Conservation (phyloP, 2,329 filamentous ascomycete species). For the Stagonosporopsis tanaceti region DNA sequence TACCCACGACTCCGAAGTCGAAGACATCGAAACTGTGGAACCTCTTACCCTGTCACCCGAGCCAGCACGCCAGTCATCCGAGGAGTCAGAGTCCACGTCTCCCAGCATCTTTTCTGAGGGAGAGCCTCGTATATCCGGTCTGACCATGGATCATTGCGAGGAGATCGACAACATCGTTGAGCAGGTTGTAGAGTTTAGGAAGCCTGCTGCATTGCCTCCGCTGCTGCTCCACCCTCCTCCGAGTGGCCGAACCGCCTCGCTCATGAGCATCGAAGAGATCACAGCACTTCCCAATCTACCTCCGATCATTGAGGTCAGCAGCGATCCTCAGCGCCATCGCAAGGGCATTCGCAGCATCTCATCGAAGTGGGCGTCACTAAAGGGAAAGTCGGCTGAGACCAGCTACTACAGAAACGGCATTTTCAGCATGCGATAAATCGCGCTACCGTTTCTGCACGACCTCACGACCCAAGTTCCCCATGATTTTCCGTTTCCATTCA, state of each 20-base stretch:
- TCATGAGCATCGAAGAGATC: conserved; percentile 22
- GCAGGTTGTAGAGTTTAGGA: conserved; percentile 34
- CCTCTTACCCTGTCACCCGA: conserved; percentile 7
- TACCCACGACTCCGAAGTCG: conserved; percentile 11
- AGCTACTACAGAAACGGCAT: conserved; percentile 12
- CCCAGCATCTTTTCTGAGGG: conserved; percentile 20
- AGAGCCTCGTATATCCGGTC: conserved; percentile 2
- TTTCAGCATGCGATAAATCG: conserved; percentile 14
- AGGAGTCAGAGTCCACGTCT: conserved; percentile 3
- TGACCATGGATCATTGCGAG: conserved; percentile 4
- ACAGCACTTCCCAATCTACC: conserved; percentile 26
- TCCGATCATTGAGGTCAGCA: background rate
- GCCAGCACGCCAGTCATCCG: conserved; percentile 21
- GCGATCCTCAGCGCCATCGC: conserved; percentile 21
- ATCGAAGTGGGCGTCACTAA: conserved; percentile 33
- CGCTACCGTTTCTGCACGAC: background rate
- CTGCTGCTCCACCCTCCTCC: conserved; percentile 38
- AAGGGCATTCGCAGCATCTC: conserved; percentile 35
- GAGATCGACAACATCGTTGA: conserved; percentile 35
- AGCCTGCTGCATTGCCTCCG: conserved; percentile 27
- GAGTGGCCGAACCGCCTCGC: conserved; percentile 18
- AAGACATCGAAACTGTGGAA: conserved; percentile 22
- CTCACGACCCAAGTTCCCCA: background rate
- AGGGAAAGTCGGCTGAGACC: conserved; percentile 19
- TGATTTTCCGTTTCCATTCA: background rate